These are phyloP conservation scores for Multifurca ochricompacta DNA, from an alignment of 768 basidiomycete genomes.

Conservation along the genomic window DNA sequence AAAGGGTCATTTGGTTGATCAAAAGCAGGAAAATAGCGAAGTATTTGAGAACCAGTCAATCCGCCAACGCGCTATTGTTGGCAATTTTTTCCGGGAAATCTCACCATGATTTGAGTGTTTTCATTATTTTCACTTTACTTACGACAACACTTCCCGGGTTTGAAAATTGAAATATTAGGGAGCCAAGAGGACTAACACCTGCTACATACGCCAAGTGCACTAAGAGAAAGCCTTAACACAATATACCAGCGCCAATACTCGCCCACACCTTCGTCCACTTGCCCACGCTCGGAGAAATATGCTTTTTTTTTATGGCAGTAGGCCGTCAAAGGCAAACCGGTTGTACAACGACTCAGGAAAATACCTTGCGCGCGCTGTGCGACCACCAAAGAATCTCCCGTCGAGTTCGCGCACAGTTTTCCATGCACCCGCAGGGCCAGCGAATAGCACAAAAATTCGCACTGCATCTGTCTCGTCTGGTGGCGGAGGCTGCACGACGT, in stretches of 20 bases:
- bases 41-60: no score
- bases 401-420: conserved; percentile 91
- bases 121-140: no score
- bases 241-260: background rate
- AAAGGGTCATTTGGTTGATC: no score
- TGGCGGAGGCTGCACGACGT: conserved; percentile 63
- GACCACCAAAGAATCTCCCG: conserved; percentile 87
- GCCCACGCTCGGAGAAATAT: background rate
- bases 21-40: no score
- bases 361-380: conserved; percentile 74
- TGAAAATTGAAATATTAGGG: no score
- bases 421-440: conserved; percentile 91
- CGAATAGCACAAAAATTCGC: conserved; percentile 86
- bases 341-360: conserved; percentile 57
- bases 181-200: no score
- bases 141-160: no score
- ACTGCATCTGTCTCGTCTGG: conserved; percentile 69
- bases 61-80: no score
- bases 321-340: conserved; percentile 41
- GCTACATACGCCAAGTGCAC: background rate
- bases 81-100: no score
- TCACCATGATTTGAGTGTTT: no score
- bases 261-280: background rate
- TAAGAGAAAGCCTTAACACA: background rate
- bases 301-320: conserved; percentile 29